Base-by-base conservation (phyloP, 164 flowering plant species). In the Tinospora cordifolia region DNA sequence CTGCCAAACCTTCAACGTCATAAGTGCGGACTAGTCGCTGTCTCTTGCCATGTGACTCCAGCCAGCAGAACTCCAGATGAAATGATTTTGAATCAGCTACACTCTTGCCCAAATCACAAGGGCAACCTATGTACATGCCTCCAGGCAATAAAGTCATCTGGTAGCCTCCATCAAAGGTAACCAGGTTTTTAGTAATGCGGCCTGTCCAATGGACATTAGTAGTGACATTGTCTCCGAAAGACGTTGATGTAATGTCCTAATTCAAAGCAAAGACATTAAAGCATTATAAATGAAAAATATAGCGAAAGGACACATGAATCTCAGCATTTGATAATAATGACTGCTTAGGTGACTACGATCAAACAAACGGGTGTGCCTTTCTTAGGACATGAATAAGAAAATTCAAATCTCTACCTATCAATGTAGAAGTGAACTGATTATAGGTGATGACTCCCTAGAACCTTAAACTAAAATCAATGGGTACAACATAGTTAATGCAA, bases 61-160 rank as follows among this genome's bases (percentile, higher is more conserved):
- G 70, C 98, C 98, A 92, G 68, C 98, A 89, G 71, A 94, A 88
- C 78, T 94, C 98, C 67, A 94, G 81, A 81, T 92, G 98, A 78
- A 94, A 94, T 0, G 92, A 81, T 74, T 79, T 87, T 13, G 79
- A 80, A 57, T 89, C 86, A 62, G 85, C 87, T 30, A 92, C 87
- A 62, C 84, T 83, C 71, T 85, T 90, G 27, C 86, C 81, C 24
- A 92, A 73, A 74, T 92, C 83, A 68, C 79, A 73, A 0, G 96
- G 98, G 74, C 87, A 91, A 62, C 93, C 97, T 88, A 92, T 86
- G 83, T 87, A 89, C 84, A 92, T 92, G 65, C 93, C 97, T 62
- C 93, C 95, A 12, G 97, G 98, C 73, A 94, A 77, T n/a, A 94
- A 65, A 13, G 84, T 87, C 68, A 86, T 65, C 76, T 89, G 93